Evolutionary conservation across 495 filamentous ascomycete species (phyloP).

Genomic region (Neurospora discreta): DNA sequence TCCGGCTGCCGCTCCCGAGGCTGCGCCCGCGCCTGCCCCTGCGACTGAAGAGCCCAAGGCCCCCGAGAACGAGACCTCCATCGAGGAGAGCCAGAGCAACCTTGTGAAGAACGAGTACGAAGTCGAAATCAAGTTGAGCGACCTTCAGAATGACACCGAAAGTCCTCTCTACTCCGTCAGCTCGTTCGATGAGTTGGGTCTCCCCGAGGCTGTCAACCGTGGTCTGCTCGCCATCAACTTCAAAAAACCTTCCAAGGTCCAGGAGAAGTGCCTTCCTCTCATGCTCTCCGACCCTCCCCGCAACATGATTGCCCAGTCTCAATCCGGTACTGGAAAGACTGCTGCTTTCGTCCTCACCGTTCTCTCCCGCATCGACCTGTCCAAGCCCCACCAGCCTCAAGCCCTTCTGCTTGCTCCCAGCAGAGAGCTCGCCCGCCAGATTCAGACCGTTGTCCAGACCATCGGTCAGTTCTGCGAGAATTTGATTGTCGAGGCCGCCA

Average conservation of each 20-base stretch:
- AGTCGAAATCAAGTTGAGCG: conserved; percentile 80
- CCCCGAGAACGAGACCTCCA: conserved; percentile 4
- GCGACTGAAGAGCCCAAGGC: conserved; percentile 26
- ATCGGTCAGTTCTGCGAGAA: conserved; percentile 75
- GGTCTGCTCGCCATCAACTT: conserved; percentile 74
- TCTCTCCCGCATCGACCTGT: conserved; percentile 69
- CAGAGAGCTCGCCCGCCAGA: conserved; percentile 91
- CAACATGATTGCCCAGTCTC: conserved; percentile 95
- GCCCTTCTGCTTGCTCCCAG: conserved; percentile 85
- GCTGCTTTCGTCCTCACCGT: conserved; percentile 92
- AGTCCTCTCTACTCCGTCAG: conserved; percentile 80
- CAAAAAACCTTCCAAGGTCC: conserved; percentile 91
- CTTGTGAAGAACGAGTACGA: conserved; percentile 68
- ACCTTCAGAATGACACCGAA: conserved; percentile 74
- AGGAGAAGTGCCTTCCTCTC: conserved; percentile 83
- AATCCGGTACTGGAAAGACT: conserved; percentile 97
- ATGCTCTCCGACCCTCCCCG: conserved; percentile 69
- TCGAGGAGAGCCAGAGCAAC: conserved; percentile 15
- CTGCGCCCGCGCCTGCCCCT: conserved; percentile 41
- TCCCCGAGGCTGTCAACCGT: conserved; percentile 44
- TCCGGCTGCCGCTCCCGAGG: conserved; percentile 17
- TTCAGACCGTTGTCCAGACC: conserved; percentile 63
- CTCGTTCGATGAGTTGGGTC: conserved; percentile 73
- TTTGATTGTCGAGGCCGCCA: conserved; percentile 62
- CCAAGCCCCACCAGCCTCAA: conserved; percentile 57